phyloP scores from a whole-genome alignment of 345 rosid species.

The Eucalyptus cloeziana region DNA sequence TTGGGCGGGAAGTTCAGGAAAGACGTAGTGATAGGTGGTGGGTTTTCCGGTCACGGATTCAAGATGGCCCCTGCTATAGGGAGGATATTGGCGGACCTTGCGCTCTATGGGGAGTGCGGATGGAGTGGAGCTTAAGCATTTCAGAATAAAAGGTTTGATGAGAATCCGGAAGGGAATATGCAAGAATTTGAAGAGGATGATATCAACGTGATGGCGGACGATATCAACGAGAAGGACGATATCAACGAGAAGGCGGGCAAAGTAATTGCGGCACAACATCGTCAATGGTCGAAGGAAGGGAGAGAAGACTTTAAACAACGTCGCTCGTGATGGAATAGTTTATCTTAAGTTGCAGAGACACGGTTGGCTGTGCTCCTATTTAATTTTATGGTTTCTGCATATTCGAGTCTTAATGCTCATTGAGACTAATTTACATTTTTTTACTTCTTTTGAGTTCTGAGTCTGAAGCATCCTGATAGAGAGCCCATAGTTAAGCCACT shows the following conservation, averaged over 20 bases:
- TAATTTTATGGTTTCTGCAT: not conserved
- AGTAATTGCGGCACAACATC: not conserved
- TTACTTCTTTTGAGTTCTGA: not conserved
- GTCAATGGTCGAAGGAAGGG: conserved; percentile 13
- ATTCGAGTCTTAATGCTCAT: not conserved
- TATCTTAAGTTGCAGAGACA: not conserved
- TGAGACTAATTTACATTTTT: not conserved
- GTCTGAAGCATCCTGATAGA: not conserved
- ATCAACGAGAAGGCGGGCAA: no score
- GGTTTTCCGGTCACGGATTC: no score
- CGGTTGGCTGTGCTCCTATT: not conserved
- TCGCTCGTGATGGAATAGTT: not conserved
- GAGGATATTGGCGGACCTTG: no score
- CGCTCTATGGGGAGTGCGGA: no score
- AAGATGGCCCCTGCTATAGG: no score
- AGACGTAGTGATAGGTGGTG: no score
- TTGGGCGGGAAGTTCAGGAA: no score
- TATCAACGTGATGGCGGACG: not conserved
- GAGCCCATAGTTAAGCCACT: not conserved
- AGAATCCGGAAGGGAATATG: no score
- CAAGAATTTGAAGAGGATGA: not conserved
- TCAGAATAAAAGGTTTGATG: no score
- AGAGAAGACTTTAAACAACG: conserved; percentile 9
- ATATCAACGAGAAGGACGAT: no score
- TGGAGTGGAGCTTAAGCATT: no score